Evolutionary conservation across 768 basidiomycete species (phyloP), one percentile per base, ranked within the genome.

Genomic region (Multifurca ochricompacta): DNA sequence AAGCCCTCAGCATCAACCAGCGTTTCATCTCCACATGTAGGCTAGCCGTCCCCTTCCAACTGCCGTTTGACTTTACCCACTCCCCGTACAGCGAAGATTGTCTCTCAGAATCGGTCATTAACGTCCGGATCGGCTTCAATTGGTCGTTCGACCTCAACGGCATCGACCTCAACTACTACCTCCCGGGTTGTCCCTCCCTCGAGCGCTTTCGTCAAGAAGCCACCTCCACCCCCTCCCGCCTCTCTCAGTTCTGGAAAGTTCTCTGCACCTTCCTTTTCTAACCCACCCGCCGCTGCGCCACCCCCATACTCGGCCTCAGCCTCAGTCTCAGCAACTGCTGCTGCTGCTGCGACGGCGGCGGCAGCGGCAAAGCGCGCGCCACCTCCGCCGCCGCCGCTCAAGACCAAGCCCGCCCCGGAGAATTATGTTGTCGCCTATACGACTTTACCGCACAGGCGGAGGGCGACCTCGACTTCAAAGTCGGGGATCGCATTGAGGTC

Each of bases 371-470:
- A 87, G 70, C 80, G 85, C 63, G 81, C 86, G 1, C 89, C 94
- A 0, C 93, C 94, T 0, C 95, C 95, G 0, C 95, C 95, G 0
- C 95, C 95, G 7, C 86, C 92, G 2, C 66, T 93, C 63, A 94
- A 92, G 71, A 81, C 90, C 39, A 94, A 92, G 67, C 74, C 77
- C 7, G 73, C 75, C 28, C 80, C 80, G 1, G 73, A 72, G 3
- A 79, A 83, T 67, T 92, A 91, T 64, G 92, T 93, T 23, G 85
- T 90, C 9, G 96, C 96, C 66, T 98, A 64, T 99, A 96, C 66
- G 96, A 99, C 68, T 99, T 95, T 66, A 77, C 76, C 32, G 91
- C 96, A 18, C 93, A 95, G 78, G 89, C 93, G 36, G 91, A 88
- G 0, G 95, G 95, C 1, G 95, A 98, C 69, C 72, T 98, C 52